These are phyloP conservation scores for Magnusiomyces tetraspermus DNA, from an alignment of 1,139 yeast genomes.

Conservation along the genomic window DNA sequence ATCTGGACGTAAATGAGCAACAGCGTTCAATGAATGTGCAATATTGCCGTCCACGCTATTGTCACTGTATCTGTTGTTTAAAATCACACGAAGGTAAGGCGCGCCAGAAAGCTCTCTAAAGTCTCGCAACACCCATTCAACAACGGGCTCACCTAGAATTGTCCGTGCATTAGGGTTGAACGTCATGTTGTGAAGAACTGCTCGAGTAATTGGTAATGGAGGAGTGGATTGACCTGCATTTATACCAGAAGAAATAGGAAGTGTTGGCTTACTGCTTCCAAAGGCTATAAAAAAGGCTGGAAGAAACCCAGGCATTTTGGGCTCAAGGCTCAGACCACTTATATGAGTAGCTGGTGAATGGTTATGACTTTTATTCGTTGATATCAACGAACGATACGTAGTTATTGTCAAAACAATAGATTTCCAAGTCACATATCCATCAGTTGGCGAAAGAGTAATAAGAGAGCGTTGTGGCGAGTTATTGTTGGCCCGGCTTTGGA, in stretches of 20 bases:
- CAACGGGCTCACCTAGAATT: conserved; percentile 19
- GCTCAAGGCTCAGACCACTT: conserved; percentile 8
- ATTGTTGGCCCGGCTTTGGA: conserved; percentile 5
- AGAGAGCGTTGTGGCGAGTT: not conserved
- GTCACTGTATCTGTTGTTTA: not conserved
- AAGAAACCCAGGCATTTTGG: conserved; percentile 19
- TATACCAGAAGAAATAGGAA: conserved; percentile 9
- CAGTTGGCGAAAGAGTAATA: not conserved
- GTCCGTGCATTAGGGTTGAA: conserved; percentile 16
- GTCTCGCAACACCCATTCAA: conserved; percentile 28
- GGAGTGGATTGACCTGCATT: conserved; percentile 21
- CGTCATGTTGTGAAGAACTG: conserved; percentile 23
- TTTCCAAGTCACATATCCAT: conserved; percentile 3
- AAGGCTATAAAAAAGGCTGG: conserved; percentile 18
- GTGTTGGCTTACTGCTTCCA: conserved; percentile 15
- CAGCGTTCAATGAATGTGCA: conserved; percentile 8
- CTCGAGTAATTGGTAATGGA: conserved; percentile 27
- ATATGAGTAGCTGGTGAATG: conserved; percentile 18
- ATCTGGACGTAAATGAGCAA: conserved; percentile 14
- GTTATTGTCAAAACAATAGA: conserved; percentile 8
- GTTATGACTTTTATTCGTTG: conserved; percentile 27
- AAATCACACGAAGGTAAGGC: conserved; percentile 3
- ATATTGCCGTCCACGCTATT: conserved; percentile 5
- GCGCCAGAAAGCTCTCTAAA: conserved; percentile 26
- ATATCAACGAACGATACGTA: conserved; percentile 13